Evolutionary conservation across 768 basidiomycete species (phyloP), one percentile per base, ranked within the genome.

Genomic region (Tylopilus subfusipes): DNA sequence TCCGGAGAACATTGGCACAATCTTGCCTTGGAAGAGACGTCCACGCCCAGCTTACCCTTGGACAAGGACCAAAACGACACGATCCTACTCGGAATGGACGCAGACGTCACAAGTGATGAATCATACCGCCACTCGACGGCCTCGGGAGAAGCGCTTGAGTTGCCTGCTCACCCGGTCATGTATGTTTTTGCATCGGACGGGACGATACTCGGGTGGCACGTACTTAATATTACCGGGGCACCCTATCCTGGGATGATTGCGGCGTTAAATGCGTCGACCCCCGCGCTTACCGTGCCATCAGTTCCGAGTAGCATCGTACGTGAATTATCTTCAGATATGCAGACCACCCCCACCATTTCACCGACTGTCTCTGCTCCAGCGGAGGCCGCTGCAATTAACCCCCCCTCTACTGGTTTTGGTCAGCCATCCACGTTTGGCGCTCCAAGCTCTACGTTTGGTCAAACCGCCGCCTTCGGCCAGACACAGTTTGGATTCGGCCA

Each of bases 171-270:
- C 13, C 90, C 90, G 0, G 75, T 90, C 52, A 71, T 90, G 69
- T 90, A 83, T 65, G 84, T 82, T 3, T 91, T 88, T 68, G 77
- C 88, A 12, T 89, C 84, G 50, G 90, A 93, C 63, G 90, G 90
- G 19, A 88, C 88, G 0, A 51, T 93, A 22, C 79, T 83, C 45
- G 90, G 76, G 4, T 93, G 90, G 88, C 75, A 83, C 65, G 63
- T 87, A 21, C 79, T 88, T 34, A 82, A 86, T 63, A 72, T 75
- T 9, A 78, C 77, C 39, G 77, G 75, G 1, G 68, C 60, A 18
- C 72, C 78, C 9, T 91, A 90, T 63, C 71, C 76, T 39, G 82
- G 82, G 27, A 82, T 90, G 77, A 64, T 77, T 7, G 62, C 68
- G 10, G 29, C 43, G 25, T 34, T 65, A 13, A 46, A 58, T 34